These are phyloP conservation scores for Colletotrichum endophyticum DNA, from an alignment of 2,329 filamentous ascomycete genomes.

Conservation along the genomic window DNA sequence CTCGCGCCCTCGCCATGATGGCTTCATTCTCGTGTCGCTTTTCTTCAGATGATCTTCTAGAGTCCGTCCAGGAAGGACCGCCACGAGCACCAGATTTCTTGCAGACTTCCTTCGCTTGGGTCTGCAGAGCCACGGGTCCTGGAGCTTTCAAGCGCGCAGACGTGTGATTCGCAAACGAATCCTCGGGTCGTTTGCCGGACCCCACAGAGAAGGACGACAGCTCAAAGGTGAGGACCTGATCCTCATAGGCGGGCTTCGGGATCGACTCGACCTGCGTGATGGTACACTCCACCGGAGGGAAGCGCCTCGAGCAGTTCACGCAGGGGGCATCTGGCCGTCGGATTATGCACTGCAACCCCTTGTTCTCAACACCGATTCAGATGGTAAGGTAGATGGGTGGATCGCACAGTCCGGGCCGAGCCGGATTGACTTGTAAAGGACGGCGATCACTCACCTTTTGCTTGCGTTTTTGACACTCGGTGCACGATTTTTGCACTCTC, in stretches of 20 bases:
- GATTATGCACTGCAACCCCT: constrained; percentile 19
- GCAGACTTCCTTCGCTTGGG: neutral
- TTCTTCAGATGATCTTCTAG: neutral
- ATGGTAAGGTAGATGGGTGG: neutral
- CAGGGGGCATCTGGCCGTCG: constrained; percentile 4
- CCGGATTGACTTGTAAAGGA: neutral
- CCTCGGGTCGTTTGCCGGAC: neutral
- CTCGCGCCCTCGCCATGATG: neutral
- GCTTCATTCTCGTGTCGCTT: neutral
- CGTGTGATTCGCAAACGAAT: neutral
- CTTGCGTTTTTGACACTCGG: constrained; percentile 22
- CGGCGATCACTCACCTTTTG: constrained; percentile 17
- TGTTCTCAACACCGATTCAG: neutral
- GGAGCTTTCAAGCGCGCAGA: neutral
- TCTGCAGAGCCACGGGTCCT: neutral
- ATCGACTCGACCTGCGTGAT: constrained; percentile 1
- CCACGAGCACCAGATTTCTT: neutral
- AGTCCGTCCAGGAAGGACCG: neutral
- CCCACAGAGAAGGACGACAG: neutral
- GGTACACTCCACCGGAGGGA: constrained; percentile 20
- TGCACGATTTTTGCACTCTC: constrained; percentile 22
- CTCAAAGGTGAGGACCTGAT: constrained; percentile 15
- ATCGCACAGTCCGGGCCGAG: neutral
- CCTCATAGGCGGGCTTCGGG: constrained; percentile 7
- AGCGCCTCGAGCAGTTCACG: constrained; percentile 22